Conservation (phyloP, 257 asterid genomes). For the Solanum medicagineum region DNA sequence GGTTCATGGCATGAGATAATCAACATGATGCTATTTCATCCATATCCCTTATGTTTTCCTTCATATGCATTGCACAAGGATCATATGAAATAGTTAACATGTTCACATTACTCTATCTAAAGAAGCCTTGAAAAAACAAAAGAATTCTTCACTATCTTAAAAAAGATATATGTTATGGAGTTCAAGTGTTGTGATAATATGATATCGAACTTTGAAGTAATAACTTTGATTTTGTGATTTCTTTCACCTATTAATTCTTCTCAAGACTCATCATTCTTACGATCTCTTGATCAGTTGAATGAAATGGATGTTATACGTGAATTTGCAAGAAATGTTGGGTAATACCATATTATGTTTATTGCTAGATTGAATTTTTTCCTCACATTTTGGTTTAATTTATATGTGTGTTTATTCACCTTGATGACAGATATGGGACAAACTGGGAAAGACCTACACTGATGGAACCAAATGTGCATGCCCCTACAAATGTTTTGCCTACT, state of each 20-base stretch:
- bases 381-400: background rate
- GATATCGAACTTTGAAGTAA: background rate
- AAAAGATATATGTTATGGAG: background rate
- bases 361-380: too few species aligned
- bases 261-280: background rate
- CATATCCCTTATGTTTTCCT: background rate
- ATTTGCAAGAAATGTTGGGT: background rate
- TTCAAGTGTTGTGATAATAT: background rate
- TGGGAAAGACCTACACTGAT: background rate
- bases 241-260: slow-evolving; percentile 1
- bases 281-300: too few species aligned
- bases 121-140: too few species aligned
- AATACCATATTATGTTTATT: background rate
- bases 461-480: slow-evolving; percentile 1
- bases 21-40: too few species aligned
- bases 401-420: background rate
- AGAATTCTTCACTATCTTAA: background rate
- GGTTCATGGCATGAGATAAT: too few species aligned
- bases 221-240: background rate
- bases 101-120: too few species aligned
- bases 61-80: too few species aligned
- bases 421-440: background rate
- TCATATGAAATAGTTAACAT: too few species aligned
- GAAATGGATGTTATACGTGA: background rate
- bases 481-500: background rate